Evolutionary conservation across 78 protist genomes (phyloP).

Genomic region (Bigelowiella natans): DNA sequence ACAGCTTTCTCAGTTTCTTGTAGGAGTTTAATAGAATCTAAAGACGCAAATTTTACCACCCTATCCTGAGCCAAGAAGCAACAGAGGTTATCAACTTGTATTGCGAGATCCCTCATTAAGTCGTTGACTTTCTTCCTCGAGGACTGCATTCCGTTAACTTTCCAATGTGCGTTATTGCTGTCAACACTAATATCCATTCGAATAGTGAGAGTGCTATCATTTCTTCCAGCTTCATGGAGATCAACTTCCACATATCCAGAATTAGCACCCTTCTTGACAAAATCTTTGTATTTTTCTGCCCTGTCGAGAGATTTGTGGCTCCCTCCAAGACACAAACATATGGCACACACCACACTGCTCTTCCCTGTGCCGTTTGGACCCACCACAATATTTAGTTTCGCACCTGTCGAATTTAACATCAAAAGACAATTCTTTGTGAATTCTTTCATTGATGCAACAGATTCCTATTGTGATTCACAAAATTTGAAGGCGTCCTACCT

Average conservation of each 20-base stretch:
- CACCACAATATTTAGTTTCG: conserved; percentile 60
- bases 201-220: not conserved
- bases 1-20: not conserved
- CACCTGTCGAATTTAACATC: not conserved
- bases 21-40: not conserved
- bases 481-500: no score
- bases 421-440: no score
- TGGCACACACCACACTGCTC: conserved; percentile 69
- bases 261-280: not conserved
- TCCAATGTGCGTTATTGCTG: not conserved
- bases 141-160: not conserved
- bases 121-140: not conserved
- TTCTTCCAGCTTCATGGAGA: not conserved
- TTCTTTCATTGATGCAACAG: no score
- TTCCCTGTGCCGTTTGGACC: conserved; percentile 93
- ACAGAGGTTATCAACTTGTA: not conserved
- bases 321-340: conserved; percentile 75
- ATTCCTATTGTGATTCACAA: no score
- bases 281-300: not conserved
- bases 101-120: not conserved
- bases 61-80: not conserved
- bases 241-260: not conserved
- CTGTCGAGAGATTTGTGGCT: conserved; percentile 16
- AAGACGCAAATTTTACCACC: not conserved
- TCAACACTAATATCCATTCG: not conserved